Conservation (phyloP, 257 asterid species). For the Solanum bulbocastanum region DNA sequence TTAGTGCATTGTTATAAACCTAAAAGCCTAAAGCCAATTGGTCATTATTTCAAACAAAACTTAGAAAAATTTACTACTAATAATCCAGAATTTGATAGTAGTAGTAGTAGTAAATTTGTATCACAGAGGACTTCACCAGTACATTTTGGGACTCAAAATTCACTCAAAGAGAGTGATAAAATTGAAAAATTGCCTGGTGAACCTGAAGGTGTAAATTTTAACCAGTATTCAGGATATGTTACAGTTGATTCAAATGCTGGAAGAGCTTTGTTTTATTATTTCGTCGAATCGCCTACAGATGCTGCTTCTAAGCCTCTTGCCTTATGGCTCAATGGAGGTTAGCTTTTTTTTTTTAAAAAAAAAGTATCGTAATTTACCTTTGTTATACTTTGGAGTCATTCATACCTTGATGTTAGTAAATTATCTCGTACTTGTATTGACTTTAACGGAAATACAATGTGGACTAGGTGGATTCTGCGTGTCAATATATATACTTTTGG, state of each 20-base stretch:
- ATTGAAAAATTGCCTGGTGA: slow-evolving; percentile 25
- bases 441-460: too few relatives aligned
- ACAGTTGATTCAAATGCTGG: slow-evolving; percentile 33
- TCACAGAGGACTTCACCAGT: background rate
- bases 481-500: too few relatives aligned
- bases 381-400: too few relatives aligned
- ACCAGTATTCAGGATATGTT: slow-evolving; percentile 43
- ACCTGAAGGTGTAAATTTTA: slow-evolving; percentile 29
- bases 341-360: background rate
- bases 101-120: background rate
- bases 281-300: slow-evolving; percentile 30
- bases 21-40: background rate
- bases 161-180: slow-evolving; percentile 1
- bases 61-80: background rate
- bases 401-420: too few relatives aligned
- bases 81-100: background rate
- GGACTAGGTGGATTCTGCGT: too few relatives aligned
- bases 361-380: background rate
- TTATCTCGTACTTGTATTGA: too few relatives aligned
- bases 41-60: background rate
- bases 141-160: background rate
- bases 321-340: slow-evolving; percentile 56
- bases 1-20: background rate
- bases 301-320: slow-evolving; percentile 27
- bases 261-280: slow-evolving; percentile 36